phyloP scores from a whole-genome alignment of 495 filamentous ascomycete species.

The Saxispiralis lemnorum region DNA sequence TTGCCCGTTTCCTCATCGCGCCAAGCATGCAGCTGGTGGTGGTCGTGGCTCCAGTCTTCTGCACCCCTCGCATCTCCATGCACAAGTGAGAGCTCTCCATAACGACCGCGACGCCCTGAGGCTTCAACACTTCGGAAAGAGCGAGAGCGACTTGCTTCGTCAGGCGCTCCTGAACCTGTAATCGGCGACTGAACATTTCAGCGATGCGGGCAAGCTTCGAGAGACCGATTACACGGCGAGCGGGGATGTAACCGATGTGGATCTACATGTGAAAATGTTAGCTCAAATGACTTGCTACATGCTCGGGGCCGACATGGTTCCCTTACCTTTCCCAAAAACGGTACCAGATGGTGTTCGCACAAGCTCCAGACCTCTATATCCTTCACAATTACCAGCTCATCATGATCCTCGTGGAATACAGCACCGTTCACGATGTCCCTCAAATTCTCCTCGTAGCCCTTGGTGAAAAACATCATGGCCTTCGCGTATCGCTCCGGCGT shows the following conservation, averaged over 20 bases:
- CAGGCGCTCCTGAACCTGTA: slow-evolving; percentile 89
- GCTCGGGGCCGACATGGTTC: too few relatives aligned
- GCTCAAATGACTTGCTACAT: too few relatives aligned
- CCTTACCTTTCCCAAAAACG: slow-evolving; percentile 77
- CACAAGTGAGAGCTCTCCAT: slow-evolving; percentile 97
- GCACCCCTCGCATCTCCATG: slow-evolving; percentile 91
- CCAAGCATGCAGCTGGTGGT: slow-evolving; percentile 94
- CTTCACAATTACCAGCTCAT: slow-evolving; percentile 93
- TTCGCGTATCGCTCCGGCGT: slow-evolving; percentile 88
- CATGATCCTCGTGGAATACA: slow-evolving; percentile 92
- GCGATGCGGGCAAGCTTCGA: slow-evolving; percentile 90
- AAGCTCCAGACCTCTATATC: slow-evolving; percentile 92
- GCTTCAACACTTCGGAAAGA: slow-evolving; percentile 77
- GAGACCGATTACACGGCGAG: slow-evolving; percentile 70
- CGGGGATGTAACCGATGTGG: slow-evolving; percentile 96
- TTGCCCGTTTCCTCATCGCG: slow-evolving; percentile 77
- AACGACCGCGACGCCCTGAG: slow-evolving; percentile 87
- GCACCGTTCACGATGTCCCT: slow-evolving; percentile 83
- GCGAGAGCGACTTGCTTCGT: slow-evolving; percentile 94
- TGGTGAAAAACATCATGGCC: slow-evolving; percentile 97
- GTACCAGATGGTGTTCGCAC: slow-evolving; percentile 95
- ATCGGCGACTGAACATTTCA: slow-evolving; percentile 84
- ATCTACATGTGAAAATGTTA: slow-evolving; percentile 35
- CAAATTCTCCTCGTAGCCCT: slow-evolving; percentile 94
- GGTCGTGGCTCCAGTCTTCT: slow-evolving; percentile 73